A percentile compares a stretch with the other conserved stretches of the same genome.
Conservation (phyloP, 139 green algal genomes). For the Closterium sp. region DNA sequence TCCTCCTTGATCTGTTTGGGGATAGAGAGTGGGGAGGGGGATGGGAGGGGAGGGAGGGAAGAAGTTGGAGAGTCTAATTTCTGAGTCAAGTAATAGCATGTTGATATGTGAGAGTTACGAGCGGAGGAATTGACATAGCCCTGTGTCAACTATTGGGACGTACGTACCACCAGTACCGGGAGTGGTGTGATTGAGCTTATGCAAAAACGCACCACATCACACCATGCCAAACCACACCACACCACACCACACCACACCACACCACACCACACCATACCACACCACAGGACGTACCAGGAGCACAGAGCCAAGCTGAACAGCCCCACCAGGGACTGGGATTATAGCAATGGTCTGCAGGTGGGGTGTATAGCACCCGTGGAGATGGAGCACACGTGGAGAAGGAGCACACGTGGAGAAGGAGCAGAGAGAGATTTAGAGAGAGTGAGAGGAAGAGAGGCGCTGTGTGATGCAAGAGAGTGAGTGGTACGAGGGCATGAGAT, state of each 20-base stretch:
- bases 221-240: no score
- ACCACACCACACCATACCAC: background rate
- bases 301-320: conserved; percentile 32
- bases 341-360: conserved; percentile 23
- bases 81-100: background rate
- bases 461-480: no score
- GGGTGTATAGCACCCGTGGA: background rate
- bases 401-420: background rate
- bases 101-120: background rate
- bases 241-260: background rate
- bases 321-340: conserved; percentile 27
- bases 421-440: background rate
- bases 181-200: background rate
- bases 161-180: background rate
- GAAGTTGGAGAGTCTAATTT: background rate
- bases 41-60: background rate
- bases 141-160: no score
- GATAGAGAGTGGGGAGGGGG: background rate
- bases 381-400: background rate
- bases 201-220: no score
- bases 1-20: conserved; percentile 18
- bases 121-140: no score
- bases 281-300: background rate
- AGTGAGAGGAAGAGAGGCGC: background rate
- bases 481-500: background rate